Base-by-base conservation (phyloP, 495 filamentous ascomycete species). In the Xylaria flabelliformis region DNA sequence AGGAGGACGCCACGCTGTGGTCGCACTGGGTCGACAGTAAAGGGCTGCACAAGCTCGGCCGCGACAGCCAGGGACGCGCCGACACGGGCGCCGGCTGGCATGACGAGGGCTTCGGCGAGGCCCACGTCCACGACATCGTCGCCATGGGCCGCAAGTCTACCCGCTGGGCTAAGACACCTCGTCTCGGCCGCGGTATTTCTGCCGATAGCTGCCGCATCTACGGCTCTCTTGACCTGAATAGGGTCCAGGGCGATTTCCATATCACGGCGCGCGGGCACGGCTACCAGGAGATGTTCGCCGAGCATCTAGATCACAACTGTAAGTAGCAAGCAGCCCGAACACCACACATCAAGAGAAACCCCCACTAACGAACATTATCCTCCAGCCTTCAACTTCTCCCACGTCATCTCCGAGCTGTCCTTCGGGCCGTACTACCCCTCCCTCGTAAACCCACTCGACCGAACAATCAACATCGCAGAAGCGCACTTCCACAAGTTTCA, bases 171-270 rank as follows among this genome's bases (percentile, higher is more conserved):
- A 92, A 91, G 84, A 94, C 90, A 7, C 94, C 94, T 17, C 85
- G 83, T 69, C 73, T 95, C 71, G 10, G n/a, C 41, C 85, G 88
- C 75, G 84, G 91, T 68, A 81, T 86, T 1, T 74, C 75, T 71
- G 73, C 70, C 51, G 86, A 83, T 83, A 94, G 83, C 84, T 99
- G 96, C 82, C 86, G 96, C 48, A 91, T 99, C 63, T 99, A 88
- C 77, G 96, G 96, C 1, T 95, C 90, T 72, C 81, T 99, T 74
- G 92, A 96, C 78, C 87, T 95, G 53, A 98, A 98, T 77, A 97
- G 96, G 81, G 96, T 99, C 62, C 95, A 97, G 81, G 96, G 97
- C 0, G 95, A 99, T 82, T 98, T 99, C 78, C 96, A 99, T 78
- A 97, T 99, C 75, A 99, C 95, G 15, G 97, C 97, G 3, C 82